Conservation (phyloP, 306 rosid genomes). For the Vigna hirtella region DNA sequence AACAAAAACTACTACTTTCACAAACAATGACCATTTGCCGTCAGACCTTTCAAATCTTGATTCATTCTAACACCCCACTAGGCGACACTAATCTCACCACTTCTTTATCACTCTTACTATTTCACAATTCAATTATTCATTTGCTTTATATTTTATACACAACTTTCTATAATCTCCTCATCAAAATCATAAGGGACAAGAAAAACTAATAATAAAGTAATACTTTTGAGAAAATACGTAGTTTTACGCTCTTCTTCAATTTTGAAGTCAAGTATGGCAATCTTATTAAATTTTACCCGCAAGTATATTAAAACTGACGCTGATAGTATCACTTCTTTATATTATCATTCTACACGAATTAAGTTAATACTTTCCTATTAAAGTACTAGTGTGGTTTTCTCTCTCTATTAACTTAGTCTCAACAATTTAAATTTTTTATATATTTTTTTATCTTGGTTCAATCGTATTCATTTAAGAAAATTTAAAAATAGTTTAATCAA, state of each 20-base stretch:
- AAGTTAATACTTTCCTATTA: background rate
- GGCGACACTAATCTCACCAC: background rate
- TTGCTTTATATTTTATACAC: background rate
- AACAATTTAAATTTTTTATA: too few species aligned
- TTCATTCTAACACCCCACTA: background rate
- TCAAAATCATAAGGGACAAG: background rate
- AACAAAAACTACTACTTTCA: constrained; percentile 35
- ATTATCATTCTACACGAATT: background rate
- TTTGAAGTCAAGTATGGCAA: background rate
- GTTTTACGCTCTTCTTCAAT: background rate
- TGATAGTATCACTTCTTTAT: background rate
- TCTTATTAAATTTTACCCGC: background rate
- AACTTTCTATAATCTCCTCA: background rate
- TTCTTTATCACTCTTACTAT: background rate
- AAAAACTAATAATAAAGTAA: background rate
- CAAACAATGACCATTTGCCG: constrained; percentile 32
- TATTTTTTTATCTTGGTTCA: too few species aligned
- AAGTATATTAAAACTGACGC: background rate
- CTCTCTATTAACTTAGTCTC: too few species aligned
- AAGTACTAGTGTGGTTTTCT: too few species aligned
- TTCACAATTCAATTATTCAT: background rate
- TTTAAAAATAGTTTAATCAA: too few species aligned
- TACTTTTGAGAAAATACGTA: background rate
- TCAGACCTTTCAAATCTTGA: background rate
- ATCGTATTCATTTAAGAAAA: too few species aligned